These are phyloP conservation scores for Coriolopsis trogii DNA, from an alignment of 1,284 basidiomycete species.

Conservation along the genomic window DNA sequence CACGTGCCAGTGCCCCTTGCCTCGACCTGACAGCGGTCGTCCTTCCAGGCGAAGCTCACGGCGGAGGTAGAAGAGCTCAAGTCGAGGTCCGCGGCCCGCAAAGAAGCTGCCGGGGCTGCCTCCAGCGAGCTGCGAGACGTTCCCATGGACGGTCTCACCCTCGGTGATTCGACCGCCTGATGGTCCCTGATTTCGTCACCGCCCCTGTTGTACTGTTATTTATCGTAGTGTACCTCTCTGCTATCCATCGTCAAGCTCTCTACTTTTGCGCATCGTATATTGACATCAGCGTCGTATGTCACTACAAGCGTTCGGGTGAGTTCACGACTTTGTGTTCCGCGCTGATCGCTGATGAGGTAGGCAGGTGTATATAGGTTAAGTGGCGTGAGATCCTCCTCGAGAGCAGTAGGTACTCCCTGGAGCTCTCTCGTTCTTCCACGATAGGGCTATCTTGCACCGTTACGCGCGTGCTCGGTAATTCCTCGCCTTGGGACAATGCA, in stretches of 20 bases:
- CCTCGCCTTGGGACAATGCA: not conserved
- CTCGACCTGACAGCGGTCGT: not conserved
- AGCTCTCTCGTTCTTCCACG: too few species aligned
- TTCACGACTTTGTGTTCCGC: too few species aligned
- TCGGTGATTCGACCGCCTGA: constrained; percentile 9
- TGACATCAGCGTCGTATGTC: too few species aligned
- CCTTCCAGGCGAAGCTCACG: constrained; percentile 51
- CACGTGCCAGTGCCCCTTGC: not conserved
- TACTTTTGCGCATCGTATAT: too few species aligned
- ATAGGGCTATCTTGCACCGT: not conserved
- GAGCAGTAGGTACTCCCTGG: too few species aligned
- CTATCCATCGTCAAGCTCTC: too few species aligned
- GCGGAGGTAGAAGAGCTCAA: constrained; percentile 52
- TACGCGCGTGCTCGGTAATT: not conserved
- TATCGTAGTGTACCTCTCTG: too few species aligned
- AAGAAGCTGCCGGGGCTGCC: constrained; percentile 14
- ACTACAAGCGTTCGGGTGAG: too few species aligned
- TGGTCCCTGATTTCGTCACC: not conserved
- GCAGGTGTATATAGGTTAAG: too few species aligned
- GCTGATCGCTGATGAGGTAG: too few species aligned
- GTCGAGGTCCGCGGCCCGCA: constrained; percentile 29
- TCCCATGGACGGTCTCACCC: constrained; percentile 28
- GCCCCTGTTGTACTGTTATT: constrained; percentile 20
- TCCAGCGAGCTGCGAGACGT: constrained; percentile 25
- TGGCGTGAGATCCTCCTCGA: too few species aligned